These are phyloP conservation scores for Malassezia yamatoensis DNA, from an alignment of 1,284 basidiomycete genomes.

Conservation along the genomic window DNA sequence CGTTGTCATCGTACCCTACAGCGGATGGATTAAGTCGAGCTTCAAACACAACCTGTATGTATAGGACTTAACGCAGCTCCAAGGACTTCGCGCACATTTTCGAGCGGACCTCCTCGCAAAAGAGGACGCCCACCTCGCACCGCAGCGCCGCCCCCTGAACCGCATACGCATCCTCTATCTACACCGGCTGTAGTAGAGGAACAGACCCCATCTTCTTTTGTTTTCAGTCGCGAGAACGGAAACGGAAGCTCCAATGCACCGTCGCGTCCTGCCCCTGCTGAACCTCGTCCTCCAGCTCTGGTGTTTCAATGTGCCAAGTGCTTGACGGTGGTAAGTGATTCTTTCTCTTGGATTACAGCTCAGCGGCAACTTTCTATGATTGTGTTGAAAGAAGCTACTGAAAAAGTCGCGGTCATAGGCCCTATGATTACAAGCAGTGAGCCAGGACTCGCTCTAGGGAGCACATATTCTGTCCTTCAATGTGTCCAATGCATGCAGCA, in stretches of 20 bases:
- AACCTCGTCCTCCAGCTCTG: constrained; percentile 16
- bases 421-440: constrained; percentile 18
- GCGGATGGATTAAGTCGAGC: neutral
- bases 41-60: neutral
- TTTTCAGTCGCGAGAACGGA: neutral
- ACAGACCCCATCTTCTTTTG: constrained; percentile 5
- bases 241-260: neutral
- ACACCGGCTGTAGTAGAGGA: too few species aligned
- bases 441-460: constrained; percentile 19
- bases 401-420: constrained; percentile 14
- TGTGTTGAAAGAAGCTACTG: constrained; percentile 22
- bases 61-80: neutral
- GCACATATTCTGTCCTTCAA: constrained; percentile 20
- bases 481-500: constrained; percentile 20
- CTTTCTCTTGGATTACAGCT: constrained; percentile 22
- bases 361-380: constrained; percentile 26
- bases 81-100: neutral
- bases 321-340: constrained; percentile 25
- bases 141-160: neutral
- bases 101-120: constrained; percentile 1
- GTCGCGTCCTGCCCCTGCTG: neutral
- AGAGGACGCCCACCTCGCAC: constrained; percentile 9
- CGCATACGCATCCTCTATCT: neutral
- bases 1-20: constrained; percentile 6
- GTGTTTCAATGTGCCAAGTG: constrained; percentile 28